These are phyloP conservation scores for Blumeria graminis DNA, from an alignment of 2,329 filamentous ascomycete species.

Conservation along the genomic window DNA sequence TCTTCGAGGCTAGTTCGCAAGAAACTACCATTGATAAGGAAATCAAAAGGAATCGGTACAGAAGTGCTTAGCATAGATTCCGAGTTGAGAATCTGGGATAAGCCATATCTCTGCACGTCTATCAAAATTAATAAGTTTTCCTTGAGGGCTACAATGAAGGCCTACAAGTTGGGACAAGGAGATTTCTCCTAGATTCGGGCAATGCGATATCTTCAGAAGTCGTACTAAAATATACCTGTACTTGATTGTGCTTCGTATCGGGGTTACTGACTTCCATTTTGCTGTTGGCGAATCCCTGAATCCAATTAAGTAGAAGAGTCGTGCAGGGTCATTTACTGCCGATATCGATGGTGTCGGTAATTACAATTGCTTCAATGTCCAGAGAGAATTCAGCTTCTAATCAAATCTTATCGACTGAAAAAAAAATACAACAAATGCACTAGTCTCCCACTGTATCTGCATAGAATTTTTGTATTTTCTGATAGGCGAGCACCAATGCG, in stretches of 20 bases:
- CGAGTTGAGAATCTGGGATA: slow-evolving; percentile 47
- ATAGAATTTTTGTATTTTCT: too few relatives aligned
- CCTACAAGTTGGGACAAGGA: slow-evolving; percentile 36
- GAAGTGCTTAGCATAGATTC: slow-evolving; percentile 43
- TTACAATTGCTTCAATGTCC: too few relatives aligned
- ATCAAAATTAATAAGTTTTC: not conserved
- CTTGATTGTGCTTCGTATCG: slow-evolving; percentile 20
- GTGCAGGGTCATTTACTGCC: too few relatives aligned
- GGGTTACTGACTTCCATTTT: slow-evolving; percentile 6
- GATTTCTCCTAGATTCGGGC: slow-evolving; percentile 34
- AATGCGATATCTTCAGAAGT: slow-evolving; percentile 35
- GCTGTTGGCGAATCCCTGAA: not conserved
- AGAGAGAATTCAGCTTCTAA: too few relatives aligned
- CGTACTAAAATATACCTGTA: slow-evolving; percentile 45
- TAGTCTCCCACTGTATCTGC: too few relatives aligned
- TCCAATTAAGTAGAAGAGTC: too few relatives aligned
- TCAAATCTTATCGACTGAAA: too few relatives aligned
- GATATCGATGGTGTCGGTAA: too few relatives aligned
- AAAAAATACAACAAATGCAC: too few relatives aligned
- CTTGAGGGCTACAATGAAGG: not conserved
- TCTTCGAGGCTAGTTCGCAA: slow-evolving; percentile 75
- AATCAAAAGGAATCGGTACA: slow-evolving; percentile 62
- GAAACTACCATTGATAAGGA: slow-evolving; percentile 84
- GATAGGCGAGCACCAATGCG: too few relatives aligned
- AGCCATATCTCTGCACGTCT: slow-evolving; percentile 46